Evolutionary conservation across 2,329 filamentous ascomycete genomes (phyloP).

Genomic region (Massarina eburnea): DNA sequence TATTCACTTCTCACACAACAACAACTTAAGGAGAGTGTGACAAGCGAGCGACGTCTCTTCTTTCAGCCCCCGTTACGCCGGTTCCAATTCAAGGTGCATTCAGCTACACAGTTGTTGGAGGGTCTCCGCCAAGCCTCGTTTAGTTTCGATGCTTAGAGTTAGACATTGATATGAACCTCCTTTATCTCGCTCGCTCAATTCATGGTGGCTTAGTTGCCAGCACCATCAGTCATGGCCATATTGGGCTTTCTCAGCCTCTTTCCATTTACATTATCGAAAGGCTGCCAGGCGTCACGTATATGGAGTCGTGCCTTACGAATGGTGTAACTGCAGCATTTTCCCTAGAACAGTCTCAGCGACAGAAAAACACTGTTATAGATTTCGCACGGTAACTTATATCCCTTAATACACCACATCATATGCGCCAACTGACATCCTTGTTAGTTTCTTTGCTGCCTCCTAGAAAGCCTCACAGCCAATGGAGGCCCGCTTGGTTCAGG

Average conservation of each 20-base stretch:
- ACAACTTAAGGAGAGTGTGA: slow-evolving; percentile 4
- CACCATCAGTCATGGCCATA: slow-evolving; percentile 4
- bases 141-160: slow-evolving; percentile 1
- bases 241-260: slow-evolving; percentile 6
- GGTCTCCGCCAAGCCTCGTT: slow-evolving; percentile 1
- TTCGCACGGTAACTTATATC: slow-evolving; percentile 29
- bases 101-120: slow-evolving; percentile 8
- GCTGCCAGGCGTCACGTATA: slow-evolving; percentile 26
- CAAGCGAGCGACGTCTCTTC: slow-evolving; percentile 1
- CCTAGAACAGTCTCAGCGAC: slow-evolving; percentile 31
- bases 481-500: slow-evolving; percentile 28
- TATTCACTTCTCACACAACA: slow-evolving; percentile 1
- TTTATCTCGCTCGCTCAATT: slow-evolving; percentile 3
- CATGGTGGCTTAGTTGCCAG: slow-evolving; percentile 5
- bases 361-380: slow-evolving; percentile 41
- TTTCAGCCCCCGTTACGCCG: slow-evolving; percentile 3
- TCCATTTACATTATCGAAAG: slow-evolving; percentile 10
- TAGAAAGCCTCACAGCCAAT: slow-evolving; percentile 41
- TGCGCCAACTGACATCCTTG: background rate
- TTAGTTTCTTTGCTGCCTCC: slow-evolving; percentile 45
- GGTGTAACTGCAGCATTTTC: slow-evolving; percentile 14
- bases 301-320: slow-evolving; percentile 27
- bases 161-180: slow-evolving; percentile 5
- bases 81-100: slow-evolving; percentile 8
- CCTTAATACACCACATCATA: slow-evolving; percentile 5